Percentiles rank a stretch among this genome's conserved stretches.
These are phyloP conservation scores for Mycena galericulata DNA, from an alignment of 768 basidiomycete species.

Conservation along the genomic window DNA sequence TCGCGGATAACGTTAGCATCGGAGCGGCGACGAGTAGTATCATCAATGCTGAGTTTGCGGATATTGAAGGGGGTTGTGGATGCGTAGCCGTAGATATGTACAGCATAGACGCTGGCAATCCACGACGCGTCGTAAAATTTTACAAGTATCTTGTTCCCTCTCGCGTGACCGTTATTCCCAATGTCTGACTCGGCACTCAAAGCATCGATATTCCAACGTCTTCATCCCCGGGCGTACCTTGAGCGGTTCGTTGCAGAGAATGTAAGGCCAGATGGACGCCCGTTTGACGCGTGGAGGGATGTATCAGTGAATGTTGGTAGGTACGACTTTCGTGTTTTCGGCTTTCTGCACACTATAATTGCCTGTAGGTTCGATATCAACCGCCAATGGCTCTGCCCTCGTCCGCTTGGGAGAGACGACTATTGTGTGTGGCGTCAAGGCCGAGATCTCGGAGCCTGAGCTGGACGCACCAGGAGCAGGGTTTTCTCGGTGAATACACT, in stretches of 20 bases:
- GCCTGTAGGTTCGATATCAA: slow-evolving; percentile 86
- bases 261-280: slow-evolving; percentile 86
- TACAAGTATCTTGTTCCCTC: background rate
- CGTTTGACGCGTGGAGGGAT: slow-evolving; percentile 76
- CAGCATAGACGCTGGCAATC: too few relatives aligned
- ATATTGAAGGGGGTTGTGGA: slow-evolving; percentile 71
- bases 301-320: slow-evolving; percentile 84
- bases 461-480: slow-evolving; percentile 77
- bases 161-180: slow-evolving; percentile 15
- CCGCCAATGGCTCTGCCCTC: slow-evolving; percentile 93
- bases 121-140: background rate
- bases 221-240: slow-evolving; percentile 91
- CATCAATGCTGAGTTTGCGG: slow-evolving; percentile 97
- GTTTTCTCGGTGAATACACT: slow-evolving; percentile 79
- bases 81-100: too few relatives aligned
- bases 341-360: slow-evolving; percentile 2
- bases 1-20: slow-evolving; percentile 94
- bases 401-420: slow-evolving; percentile 95
- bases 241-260: slow-evolving; percentile 85
- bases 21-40: slow-evolving; percentile 97
- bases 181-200: slow-evolving; percentile 48
- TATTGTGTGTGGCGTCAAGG: slow-evolving; percentile 95
- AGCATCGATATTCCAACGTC: slow-evolving; percentile 80
- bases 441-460: slow-evolving; percentile 93
- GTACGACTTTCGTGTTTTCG: slow-evolving; percentile 40